Conservation (phyloP, 1,139 yeast genomes). For the Pichia sp. region DNA sequence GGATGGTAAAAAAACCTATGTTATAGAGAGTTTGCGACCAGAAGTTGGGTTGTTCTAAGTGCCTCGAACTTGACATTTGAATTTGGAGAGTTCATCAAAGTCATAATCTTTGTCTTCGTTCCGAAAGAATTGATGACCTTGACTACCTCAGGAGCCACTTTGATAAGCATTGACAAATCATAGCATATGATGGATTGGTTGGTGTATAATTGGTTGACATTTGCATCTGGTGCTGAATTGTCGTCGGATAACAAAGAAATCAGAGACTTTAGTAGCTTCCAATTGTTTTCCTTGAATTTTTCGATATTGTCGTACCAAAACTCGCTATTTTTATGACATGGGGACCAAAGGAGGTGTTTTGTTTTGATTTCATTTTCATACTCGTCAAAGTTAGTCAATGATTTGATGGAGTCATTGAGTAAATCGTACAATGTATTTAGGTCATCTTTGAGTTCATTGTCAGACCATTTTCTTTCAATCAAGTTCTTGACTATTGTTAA, state of each 20-base stretch:
- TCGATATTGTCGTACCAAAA: slow-evolving; percentile 85
- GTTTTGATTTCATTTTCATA: slow-evolving; percentile 81
- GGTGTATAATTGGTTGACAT: slow-evolving; percentile 30
- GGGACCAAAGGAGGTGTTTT: slow-evolving; percentile 80
- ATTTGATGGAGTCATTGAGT: slow-evolving; percentile 67
- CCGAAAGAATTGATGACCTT: slow-evolving; percentile 46
- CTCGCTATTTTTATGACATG: slow-evolving; percentile 82
- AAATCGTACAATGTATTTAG: slow-evolving; percentile 52
- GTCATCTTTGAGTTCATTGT: slow-evolving; percentile 82
- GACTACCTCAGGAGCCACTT: slow-evolving; percentile 54
- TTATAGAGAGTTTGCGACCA: slow-evolving; percentile 68
- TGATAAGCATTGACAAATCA: slow-evolving; percentile 72
- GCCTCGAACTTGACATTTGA: slow-evolving; percentile 93
- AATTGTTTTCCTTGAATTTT: slow-evolving; percentile 72
- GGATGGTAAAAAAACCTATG: background rate
- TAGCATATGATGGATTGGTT: slow-evolving; percentile 59
- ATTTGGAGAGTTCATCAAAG: slow-evolving; percentile 74
- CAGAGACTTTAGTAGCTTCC: slow-evolving; percentile 62
- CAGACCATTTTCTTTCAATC: slow-evolving; percentile 88
- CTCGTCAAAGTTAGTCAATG: slow-evolving; percentile 89
- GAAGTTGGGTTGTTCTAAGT: slow-evolving; percentile 83
- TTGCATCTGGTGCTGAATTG: slow-evolving; percentile 17
- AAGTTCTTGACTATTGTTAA: slow-evolving; percentile 63
- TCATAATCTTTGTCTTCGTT: slow-evolving; percentile 77
- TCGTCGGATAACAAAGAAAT: slow-evolving; percentile 39